Evolutionary conservation across 768 basidiomycete genomes (phyloP).

Genomic region (Rhodosporidiobolus odoratus): DNA sequence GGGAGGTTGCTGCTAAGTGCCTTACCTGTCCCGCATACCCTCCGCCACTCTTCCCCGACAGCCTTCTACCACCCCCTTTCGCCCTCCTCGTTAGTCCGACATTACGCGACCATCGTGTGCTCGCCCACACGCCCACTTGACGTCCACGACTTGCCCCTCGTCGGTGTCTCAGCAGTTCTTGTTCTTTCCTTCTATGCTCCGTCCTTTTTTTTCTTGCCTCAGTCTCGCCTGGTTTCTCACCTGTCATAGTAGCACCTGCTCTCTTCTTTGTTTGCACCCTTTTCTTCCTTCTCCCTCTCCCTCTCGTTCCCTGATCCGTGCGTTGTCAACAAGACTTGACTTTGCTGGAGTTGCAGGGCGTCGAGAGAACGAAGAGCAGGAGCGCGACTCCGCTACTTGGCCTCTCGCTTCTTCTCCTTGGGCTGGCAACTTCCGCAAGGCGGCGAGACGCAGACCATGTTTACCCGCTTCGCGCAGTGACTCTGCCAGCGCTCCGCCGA

Average conservation of each 20-base stretch:
- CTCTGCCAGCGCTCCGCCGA: no score
- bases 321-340: no score
- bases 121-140: neutral
- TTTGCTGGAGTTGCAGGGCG: no score
- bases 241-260: neutral
- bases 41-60: neutral
- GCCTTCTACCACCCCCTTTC: neutral
- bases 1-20: slow-evolving; percentile 66
- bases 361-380: no score
- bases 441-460: no score
- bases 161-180: neutral
- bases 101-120: neutral
- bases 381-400: no score
- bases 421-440: no score
- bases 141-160: neutral
- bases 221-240: neutral
- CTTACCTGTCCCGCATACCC: neutral
- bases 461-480: no score
- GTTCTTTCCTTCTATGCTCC: neutral
- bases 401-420: no score
- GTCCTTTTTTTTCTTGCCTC: neutral
- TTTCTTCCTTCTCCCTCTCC: neutral
- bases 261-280: neutral
- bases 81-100: neutral
- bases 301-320: no score